Conservation (phyloP, 805 yeast species). For the Suhomyces faveliae region DNA sequence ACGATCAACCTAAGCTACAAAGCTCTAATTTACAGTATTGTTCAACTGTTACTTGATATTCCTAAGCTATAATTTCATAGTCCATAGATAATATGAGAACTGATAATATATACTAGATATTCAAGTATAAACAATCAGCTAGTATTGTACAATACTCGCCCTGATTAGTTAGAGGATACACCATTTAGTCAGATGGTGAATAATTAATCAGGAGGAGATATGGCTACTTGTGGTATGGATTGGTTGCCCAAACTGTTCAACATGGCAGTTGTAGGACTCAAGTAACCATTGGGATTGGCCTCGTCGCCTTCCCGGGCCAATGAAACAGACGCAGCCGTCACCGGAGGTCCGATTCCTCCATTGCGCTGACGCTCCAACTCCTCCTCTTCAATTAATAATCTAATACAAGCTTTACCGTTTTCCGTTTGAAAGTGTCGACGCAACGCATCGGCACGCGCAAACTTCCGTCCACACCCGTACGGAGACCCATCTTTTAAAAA, state of each 20-base stretch:
- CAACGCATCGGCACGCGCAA: slow-evolving; percentile 47
- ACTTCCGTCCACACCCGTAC: slow-evolving; percentile 46
- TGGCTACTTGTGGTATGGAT: slow-evolving; percentile 34
- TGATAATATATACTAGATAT: no score
- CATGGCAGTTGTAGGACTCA: slow-evolving; percentile 18
- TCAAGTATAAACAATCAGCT: no score
- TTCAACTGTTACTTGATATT: no score
- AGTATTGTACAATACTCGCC: no score
- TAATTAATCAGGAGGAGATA: slow-evolving; percentile 38
- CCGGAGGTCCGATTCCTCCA: slow-evolving; percentile 8
- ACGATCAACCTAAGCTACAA: no score
- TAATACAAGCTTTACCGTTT: slow-evolving; percentile 44
- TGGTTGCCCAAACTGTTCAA: slow-evolving; percentile 2
- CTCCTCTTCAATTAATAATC: slow-evolving; percentile 41
- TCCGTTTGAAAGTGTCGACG: slow-evolving; percentile 47
- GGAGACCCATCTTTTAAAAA: slow-evolving; percentile 40
- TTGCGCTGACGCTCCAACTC: slow-evolving; percentile 20
- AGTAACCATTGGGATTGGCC: slow-evolving; percentile 9
- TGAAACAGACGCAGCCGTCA: slow-evolving; percentile 6
- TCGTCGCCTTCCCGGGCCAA: neutral
- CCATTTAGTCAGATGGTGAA: no score
- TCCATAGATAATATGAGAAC: no score
- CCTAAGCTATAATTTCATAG: no score
- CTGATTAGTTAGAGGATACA: no score
- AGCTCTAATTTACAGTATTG: no score